Evolutionary conservation across 75 land plant genomes (phyloP), one percentile per base, ranked within the genome.

Genomic region (Pinus albicaulis): DNA sequence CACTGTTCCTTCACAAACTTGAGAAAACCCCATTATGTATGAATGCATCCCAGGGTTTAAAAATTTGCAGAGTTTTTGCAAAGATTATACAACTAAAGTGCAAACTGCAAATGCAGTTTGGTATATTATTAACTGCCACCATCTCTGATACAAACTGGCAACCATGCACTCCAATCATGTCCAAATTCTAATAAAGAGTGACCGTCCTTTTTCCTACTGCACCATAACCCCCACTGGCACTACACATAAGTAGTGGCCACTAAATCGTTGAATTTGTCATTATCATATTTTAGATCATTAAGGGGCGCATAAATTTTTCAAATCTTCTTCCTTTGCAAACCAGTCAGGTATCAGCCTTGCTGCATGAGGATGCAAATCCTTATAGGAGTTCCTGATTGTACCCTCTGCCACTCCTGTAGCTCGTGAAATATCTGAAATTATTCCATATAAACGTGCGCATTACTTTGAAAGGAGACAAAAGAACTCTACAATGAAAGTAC

Each of bases 391-490:
- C 41, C 86, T 77, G 31, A 93, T 93, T 19, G 95, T 93, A 2
- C 90, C 95, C 80, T 93, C 95, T 48, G 96, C 96, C 52, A 93
- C 96, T 69, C 96, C 91, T 55, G 96, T 93, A 25, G 90, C 93
- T 56, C 89, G 74, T 12, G 95, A 93, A 22, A 92, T 86, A 74
- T 92, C 95, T 92, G 87, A 77, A 79, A 53, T 44, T 48, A 10
- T 48, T 48, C 53, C 11, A 48, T 10, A 48, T 11, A 48, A 48
- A 10, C 53, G 11, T 10, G 11, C 13, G 11, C 12, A 48, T 48
- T 48, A 48, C 11, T 10, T 48, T 48, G 12, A 48, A 48, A 48
- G 53, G 12, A 48, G 53, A 48, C 53, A 48, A 10, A 11, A 10
- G 12, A 48, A 48, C 53, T 48, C 53, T 10, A 48, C 53, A 48